Conservation (phyloP, 2,329 filamentous ascomycete genomes). For the Trichoderma simmonsii region DNA sequence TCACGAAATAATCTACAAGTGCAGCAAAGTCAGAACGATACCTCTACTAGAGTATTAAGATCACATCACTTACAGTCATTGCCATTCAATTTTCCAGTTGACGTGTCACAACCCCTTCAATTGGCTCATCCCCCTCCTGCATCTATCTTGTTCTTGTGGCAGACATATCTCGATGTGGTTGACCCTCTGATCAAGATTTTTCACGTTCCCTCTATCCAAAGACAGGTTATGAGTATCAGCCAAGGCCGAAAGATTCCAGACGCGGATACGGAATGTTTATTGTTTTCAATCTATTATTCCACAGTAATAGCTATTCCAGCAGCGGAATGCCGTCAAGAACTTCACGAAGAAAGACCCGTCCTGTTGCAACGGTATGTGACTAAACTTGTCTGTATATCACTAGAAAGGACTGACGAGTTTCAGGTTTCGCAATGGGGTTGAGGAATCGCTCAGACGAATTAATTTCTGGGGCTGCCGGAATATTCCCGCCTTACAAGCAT, state of each 20-base stretch:
- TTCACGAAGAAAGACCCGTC: background rate
- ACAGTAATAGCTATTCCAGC: constrained; percentile 6
- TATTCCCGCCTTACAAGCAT: constrained; percentile 20
- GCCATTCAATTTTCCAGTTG: background rate
- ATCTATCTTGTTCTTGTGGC: constrained; percentile 16
- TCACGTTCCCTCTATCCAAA: constrained; percentile 18
- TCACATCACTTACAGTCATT: background rate
- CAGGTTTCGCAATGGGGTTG: background rate
- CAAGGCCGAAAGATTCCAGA: constrained; percentile 3
- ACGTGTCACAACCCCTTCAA: background rate
- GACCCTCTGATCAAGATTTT: constrained; percentile 21
- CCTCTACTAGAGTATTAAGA: background rate
- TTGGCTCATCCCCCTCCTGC: constrained; percentile 4
- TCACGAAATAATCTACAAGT: background rate
- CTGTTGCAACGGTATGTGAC: constrained; percentile 10
- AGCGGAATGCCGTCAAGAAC: constrained; percentile 6
- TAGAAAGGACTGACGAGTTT: background rate
- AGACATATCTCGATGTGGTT: constrained; percentile 20
- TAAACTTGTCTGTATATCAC: background rate
- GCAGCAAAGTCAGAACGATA: background rate
- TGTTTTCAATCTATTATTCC: constrained; percentile 22
- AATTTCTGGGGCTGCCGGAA: constrained; percentile 19
- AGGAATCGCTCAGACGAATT: background rate
- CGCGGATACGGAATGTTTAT: constrained; percentile 9
- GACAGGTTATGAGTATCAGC: background rate